phyloP scores from a whole-genome alignment of 1,284 basidiomycete species.

The Fomitopsis betulina region DNA sequence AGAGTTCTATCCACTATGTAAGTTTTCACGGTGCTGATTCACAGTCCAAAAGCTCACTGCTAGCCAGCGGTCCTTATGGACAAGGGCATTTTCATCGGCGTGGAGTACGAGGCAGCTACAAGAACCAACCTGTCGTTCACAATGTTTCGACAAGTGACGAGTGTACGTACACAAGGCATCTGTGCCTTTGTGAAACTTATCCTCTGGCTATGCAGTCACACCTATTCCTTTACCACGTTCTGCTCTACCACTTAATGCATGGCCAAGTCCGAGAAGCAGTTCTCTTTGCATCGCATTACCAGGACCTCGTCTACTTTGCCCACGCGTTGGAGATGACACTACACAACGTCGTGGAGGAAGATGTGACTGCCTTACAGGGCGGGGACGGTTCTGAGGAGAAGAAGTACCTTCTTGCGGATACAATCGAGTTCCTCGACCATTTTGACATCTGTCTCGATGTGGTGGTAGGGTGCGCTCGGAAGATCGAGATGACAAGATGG shows the following conservation, averaged over 20 bases:
- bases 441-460: slow-evolving; percentile 90
- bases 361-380: slow-evolving; percentile 38
- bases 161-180: slow-evolving; percentile 44
- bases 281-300: slow-evolving; percentile 83
- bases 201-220: slow-evolving; percentile 60
- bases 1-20: slow-evolving; percentile 95
- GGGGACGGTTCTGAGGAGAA: slow-evolving; percentile 10
- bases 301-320: slow-evolving; percentile 87
- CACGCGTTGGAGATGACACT: slow-evolving; percentile 94
- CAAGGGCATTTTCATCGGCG: slow-evolving; percentile 97
- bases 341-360: slow-evolving; percentile 93
- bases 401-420: slow-evolving; percentile 56
- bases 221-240: slow-evolving; percentile 90
- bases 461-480: slow-evolving; percentile 93
- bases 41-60: slow-evolving; percentile 4
- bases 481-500: slow-evolving; percentile 96
- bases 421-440: slow-evolving; percentile 91
- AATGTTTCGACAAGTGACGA: slow-evolving; percentile 89
- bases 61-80: slow-evolving; percentile 89
- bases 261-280: slow-evolving; percentile 78
- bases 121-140: slow-evolving; percentile 83
- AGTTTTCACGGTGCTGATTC: slow-evolving; percentile 29
- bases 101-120: slow-evolving; percentile 82
- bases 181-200: neutral
- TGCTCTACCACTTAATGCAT: slow-evolving; percentile 79